Evolutionary conservation across 352 stramenopile genomes (phyloP), one percentile per base, ranked within the genome.

Genomic region (Globisporangium heterothallicum): DNA sequence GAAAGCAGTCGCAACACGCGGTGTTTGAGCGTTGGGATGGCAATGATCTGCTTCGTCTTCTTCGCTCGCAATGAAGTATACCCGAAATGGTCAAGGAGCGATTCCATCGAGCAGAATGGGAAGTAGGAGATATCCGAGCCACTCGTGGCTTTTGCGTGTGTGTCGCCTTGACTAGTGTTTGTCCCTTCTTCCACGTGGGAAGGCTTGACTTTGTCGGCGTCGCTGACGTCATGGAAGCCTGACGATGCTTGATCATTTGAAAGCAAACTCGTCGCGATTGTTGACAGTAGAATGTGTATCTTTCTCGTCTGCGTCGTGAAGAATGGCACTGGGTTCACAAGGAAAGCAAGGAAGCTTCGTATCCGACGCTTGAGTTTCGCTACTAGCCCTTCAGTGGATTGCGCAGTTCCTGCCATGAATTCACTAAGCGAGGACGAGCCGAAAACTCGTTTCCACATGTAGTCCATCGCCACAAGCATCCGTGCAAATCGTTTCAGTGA

Each of bases 381-480:
- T 57, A 40, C 61, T 1, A 70, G 46, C 10, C 38, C 55, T 29
- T 70, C 61, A 0, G 56, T 41, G 13, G 53, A 42, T 36, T 60
- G 50, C 7, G 42, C 52, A 1, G 55, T 54, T 12, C 49, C 55
- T n/a, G 49, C 49, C 69, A 82, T 75, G 5, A 63, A 65, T 13
- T 26, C 59, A 18, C 56, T 55, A 3, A 79, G 47, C 9, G 53
- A 58, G 4, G 26, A 46, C 0, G 42, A 32, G 1, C 66, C 64
- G 18, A 83, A 57, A 0, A 66, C 58, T 2, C 72, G 54, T 34
- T 53, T 56, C 72, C 72, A 83, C 34, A 68, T 66, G 56, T 78
- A 83, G 18, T 66, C 56, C 47, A 73, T 73, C 1, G 69, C 66
- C 13, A 72, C 34, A 8, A 79, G 55, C 32, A 62, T 47, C 18